A percentile compares a stretch with the other conserved stretches of the same genome.
These are phyloP conservation scores for Linum tenue DNA, from an alignment of 345 rosid genomes.

Conservation along the genomic window DNA sequence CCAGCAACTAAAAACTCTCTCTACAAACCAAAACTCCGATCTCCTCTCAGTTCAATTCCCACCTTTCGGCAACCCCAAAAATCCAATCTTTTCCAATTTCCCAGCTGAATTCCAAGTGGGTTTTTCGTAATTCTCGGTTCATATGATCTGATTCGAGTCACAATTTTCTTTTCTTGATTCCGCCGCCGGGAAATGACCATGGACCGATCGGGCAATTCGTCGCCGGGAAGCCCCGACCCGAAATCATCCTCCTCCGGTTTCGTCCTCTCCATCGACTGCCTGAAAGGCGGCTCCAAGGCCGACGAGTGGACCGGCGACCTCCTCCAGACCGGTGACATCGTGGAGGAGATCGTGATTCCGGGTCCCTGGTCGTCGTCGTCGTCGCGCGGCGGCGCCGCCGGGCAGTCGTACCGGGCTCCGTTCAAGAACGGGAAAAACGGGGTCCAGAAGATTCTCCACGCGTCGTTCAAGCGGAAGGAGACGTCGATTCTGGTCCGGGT, in stretches of 20 bases:
- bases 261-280: conserved; percentile 78
- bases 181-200: conserved; percentile 21
- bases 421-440: conserved; percentile 79
- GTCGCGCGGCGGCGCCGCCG: conserved; percentile 12
- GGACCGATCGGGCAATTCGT: conserved; percentile 29
- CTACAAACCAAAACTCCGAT: no score
- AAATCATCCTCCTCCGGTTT: conserved; percentile 24
- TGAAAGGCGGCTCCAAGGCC: conserved; percentile 78
- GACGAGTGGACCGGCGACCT: conserved; percentile 96
- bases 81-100: no score
- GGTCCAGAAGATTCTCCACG: conserved; percentile 67
- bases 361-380: conserved; percentile 34
- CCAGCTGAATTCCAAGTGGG: no score
- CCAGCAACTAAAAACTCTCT: no score
- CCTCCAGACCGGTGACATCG: conserved; percentile 97
- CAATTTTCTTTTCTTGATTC: no score
- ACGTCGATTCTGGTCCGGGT: conserved; percentile 68
- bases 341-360: conserved; percentile 64
- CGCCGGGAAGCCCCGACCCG: conserved; percentile 11
- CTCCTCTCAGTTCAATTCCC: no score
- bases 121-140: not conserved
- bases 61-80: no score
- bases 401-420: conserved; percentile 42
- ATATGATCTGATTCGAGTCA: not conserved
- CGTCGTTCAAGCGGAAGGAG: conserved; percentile 59